These are phyloP conservation scores for Zopfia rhizophila DNA, from an alignment of 2,329 filamentous ascomycete genomes.

Conservation along the genomic window DNA sequence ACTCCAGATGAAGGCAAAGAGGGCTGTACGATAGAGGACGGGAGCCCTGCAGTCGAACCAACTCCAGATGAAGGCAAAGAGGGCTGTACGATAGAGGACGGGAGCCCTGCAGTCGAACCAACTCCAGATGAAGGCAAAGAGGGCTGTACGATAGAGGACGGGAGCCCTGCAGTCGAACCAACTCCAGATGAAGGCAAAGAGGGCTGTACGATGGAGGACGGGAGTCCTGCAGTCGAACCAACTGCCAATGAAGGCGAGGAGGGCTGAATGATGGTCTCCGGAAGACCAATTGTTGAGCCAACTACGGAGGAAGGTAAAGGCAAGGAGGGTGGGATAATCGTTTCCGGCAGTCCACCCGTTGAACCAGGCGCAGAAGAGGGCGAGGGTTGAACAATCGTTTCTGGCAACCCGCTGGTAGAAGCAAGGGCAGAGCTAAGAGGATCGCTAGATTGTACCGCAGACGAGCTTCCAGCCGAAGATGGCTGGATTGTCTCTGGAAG, in stretches of 20 bases:
- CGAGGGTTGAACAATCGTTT: neutral
- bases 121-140: slow-evolving; percentile 6
- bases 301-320: slow-evolving; percentile 2
- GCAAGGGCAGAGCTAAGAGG: neutral
- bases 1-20: slow-evolving; percentile 17
- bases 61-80: slow-evolving; percentile 17
- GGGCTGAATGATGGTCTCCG: slow-evolving; percentile 14
- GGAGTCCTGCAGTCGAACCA: slow-evolving; percentile 17
- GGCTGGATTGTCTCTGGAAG: slow-evolving; percentile 22
- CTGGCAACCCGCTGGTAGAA: slow-evolving; percentile 1
- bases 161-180: slow-evolving; percentile 17
- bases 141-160: slow-evolving; percentile 14
- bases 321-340: neutral
- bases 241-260: neutral
- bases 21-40: slow-evolving; percentile 33
- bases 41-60: slow-evolving; percentile 33
- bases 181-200: too few relatives aligned
- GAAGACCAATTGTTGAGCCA: slow-evolving; percentile 17
- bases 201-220: slow-evolving; percentile 14
- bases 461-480: slow-evolving; percentile 8
- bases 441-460: slow-evolving; percentile 1
- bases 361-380: neutral
- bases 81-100: slow-evolving; percentile 30
- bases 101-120: slow-evolving; percentile 22
- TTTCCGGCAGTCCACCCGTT: neutral